Evolutionary conservation across 2,329 filamentous ascomycete species (phyloP).

Genomic region (Biscogniauxia sp.): DNA sequence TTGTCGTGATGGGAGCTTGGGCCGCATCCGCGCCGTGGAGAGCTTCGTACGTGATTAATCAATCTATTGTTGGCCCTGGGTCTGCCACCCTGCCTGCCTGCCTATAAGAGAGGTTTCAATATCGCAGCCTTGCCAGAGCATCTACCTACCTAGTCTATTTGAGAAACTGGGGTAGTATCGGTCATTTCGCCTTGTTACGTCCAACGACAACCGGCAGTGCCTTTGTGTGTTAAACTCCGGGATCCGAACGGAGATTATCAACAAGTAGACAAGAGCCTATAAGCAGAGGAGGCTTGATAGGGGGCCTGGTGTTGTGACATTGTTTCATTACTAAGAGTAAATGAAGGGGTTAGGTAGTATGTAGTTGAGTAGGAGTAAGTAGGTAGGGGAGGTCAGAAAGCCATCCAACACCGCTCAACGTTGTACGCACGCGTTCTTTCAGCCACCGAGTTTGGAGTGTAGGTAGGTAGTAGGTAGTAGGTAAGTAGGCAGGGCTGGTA

Average conservation of each 20-base stretch:
- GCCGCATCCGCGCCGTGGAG: slow-evolving; percentile 1
- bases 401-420: background rate
- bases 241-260: background rate
- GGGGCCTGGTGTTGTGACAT: slow-evolving; percentile 11
- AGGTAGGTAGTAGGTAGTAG: no score
- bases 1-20: slow-evolving; percentile 1
- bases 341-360: background rate
- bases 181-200: background rate
- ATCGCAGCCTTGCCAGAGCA: background rate
- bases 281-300: slow-evolving; percentile 16
- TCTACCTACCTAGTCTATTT: no score
- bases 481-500: no score
- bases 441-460: slow-evolving; percentile 1
- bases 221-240: background rate
- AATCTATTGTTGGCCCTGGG: background rate
- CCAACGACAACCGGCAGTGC: background rate
- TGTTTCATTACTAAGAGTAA: slow-evolving; percentile 3
- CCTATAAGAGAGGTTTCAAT: background rate
- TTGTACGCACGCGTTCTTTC: slow-evolving; percentile 4
- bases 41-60: background rate
- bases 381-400: background rate
- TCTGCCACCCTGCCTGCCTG: background rate
- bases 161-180: background rate
- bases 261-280: background rate
- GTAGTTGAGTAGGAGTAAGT: slow-evolving; percentile 1